Conservation (phyloP, 73 alveolate genomes). For the Paramecium sexaurelia region DNA sequence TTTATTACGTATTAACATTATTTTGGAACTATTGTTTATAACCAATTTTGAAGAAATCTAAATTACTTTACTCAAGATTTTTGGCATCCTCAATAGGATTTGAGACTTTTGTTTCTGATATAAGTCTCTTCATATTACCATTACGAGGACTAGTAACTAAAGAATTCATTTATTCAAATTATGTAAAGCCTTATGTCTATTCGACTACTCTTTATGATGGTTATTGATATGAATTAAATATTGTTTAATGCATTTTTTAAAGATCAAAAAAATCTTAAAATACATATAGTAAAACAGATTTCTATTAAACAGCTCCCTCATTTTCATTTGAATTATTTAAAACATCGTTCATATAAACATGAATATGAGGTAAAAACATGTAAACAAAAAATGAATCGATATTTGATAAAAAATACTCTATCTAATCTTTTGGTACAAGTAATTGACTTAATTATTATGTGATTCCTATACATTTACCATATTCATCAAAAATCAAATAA, state of each 20-base stretch:
- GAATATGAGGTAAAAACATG: constrained; percentile 17
- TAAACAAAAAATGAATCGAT: constrained; percentile 8
- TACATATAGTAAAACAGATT: neutral
- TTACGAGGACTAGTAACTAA: neutral
- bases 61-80: neutral
- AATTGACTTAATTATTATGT: neutral
- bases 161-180: neutral
- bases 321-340: neutral
- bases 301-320: neutral
- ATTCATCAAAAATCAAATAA: constrained; percentile 31
- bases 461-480: constrained; percentile 20
- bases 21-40: neutral
- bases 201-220: neutral
- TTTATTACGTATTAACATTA: neutral
- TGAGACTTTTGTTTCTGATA: neutral
- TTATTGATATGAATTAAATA: neutral
- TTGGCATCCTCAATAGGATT: neutral
- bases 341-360: neutral
- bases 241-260: neutral
- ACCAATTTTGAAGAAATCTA: neutral
- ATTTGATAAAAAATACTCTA: neutral
- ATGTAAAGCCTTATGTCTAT: neutral
- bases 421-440: neutral
- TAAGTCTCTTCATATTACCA: neutral
- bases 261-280: neutral